Base-by-base conservation (phyloP, 495 filamentous ascomycete species). In the Melanomma pulvis-pyrius region DNA sequence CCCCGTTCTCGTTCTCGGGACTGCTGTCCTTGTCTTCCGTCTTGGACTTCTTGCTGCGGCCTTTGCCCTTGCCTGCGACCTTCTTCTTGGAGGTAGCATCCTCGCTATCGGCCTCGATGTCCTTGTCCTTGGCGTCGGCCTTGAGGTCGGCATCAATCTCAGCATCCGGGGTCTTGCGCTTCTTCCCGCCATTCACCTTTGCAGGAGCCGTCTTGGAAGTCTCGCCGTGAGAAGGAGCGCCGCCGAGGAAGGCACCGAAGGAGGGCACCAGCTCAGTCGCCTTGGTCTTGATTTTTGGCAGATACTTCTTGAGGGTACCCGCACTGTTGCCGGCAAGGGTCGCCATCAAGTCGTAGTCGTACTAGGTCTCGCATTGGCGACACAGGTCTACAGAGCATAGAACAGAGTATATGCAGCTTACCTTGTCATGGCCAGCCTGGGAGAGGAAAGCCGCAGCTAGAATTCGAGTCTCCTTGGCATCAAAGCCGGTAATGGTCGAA, bases 251-350 rank as follows among this genome's bases (percentile, higher is more conserved):
- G 30, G 52, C 29, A 7, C 49, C 60, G 36, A 65, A 69, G 0
- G 53, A 54, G 4, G 61, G 60, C 28, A 60, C n/a, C 9, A 19
- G 12, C n/a, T 53, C 61, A 17, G 30, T 21, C 17, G 56, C 61
- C 55, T 64, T 69, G 44, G 34, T 47, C 56, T 65, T 69, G 46
- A 57, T 41, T 21, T 24, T 29, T 1, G 67, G 67, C 24, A 46
- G 54, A 24, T 60, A 47, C 54, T 69, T 69, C 67, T 69, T 51
- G 60, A 65, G 60, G 21, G 60, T 41, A n/a, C 67, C 61, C 2
- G 39, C 46, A 26, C 61, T 63, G 49, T 69, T 59, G 22, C 67
- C 67, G 7, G 59, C 59, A 6, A 69, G 55, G 21, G 53, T 55
- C 9, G 44, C 60, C 67, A 69, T 69, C 21, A 69, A 11, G 17